Conservation (phyloP, 768 basidiomycete species). For the Boletus fagicola region DNA sequence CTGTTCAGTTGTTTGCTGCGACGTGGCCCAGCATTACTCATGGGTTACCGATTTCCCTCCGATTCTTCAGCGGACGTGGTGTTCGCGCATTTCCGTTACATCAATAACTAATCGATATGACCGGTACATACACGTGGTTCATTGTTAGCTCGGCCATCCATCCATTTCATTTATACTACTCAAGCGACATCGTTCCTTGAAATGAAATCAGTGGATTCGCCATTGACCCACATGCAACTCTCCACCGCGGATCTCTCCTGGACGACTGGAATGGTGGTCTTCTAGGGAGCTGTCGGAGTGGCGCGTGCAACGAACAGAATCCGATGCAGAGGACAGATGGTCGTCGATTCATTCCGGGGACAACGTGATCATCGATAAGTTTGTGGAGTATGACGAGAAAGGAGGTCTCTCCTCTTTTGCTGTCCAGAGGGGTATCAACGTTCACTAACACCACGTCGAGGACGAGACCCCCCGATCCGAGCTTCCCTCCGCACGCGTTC, state of each 20-base stretch:
- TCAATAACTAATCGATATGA: constrained; percentile 3
- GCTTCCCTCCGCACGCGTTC: not conserved
- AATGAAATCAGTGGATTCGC: constrained; percentile 12
- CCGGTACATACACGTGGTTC: constrained; percentile 5
- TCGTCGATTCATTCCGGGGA: constrained; percentile 1
- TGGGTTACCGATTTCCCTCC: not conserved
- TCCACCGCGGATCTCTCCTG: constrained; percentile 8
- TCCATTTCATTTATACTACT: not conserved
- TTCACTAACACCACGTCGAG: not conserved
- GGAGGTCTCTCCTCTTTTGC: constrained; percentile 2
- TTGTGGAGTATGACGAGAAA: constrained; percentile 3
- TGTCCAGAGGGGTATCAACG: constrained; percentile 1
- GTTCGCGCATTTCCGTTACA: constrained; percentile 5
- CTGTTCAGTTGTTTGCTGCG: not conserved
- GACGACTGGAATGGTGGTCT: not conserved
- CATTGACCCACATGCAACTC: constrained; percentile 1
- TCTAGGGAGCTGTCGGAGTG: not conserved
- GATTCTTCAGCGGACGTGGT: not conserved
- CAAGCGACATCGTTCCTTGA: constrained; percentile 3
- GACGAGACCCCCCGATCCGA: constrained; percentile 2
- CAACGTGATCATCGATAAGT: not conserved
- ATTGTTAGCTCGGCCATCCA: not conserved
- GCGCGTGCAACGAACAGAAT: not conserved
- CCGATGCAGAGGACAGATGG: not conserved
- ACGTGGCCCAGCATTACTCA: not conserved